phyloP scores from a whole-genome alignment of 768 basidiomycete species.

The Terana coerulea region DNA sequence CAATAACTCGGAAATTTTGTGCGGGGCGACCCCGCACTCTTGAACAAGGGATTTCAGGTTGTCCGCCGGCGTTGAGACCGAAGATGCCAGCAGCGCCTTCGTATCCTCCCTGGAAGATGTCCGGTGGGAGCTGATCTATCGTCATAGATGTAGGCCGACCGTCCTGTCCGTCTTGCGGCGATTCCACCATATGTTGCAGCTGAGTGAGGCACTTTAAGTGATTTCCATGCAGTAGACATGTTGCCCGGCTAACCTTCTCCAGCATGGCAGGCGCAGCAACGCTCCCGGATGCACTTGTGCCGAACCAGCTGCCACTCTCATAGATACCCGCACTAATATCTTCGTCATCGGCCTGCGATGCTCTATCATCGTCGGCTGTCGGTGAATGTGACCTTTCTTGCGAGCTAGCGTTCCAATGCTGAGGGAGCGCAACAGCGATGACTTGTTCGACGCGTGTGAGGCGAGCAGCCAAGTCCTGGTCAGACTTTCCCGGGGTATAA shows the following conservation, averaged over 20 bases:
- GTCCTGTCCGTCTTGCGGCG: constrained; percentile 2
- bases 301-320: constrained; percentile 85
- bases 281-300: constrained; percentile 79
- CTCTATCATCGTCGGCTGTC: constrained; percentile 64
- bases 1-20: constrained; percentile 85
- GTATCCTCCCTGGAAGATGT: constrained; percentile 13
- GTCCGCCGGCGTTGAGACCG: constrained; percentile 60
- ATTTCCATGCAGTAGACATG: not conserved
- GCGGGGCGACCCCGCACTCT: constrained; percentile 89
- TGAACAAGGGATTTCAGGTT: constrained; percentile 82
- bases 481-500: constrained; percentile 83
- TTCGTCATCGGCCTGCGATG: constrained; percentile 73
- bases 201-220: constrained; percentile 22
- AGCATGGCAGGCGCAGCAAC: constrained; percentile 76
- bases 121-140: constrained; percentile 16
- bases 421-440: constrained; percentile 74
- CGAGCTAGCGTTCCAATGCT: constrained; percentile 51
- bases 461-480: constrained; percentile 75
- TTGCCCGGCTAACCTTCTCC: constrained; percentile 56
- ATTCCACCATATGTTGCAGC: constrained; percentile 48
- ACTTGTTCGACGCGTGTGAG: constrained; percentile 78
- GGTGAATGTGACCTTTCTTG: constrained; percentile 36
- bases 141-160: constrained; percentile 11
- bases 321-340: constrained; percentile 74
- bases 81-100: constrained; percentile 14